Conservation (phyloP, 2,329 filamentous ascomycete species). For the Parastagonospora avenae region DNA sequence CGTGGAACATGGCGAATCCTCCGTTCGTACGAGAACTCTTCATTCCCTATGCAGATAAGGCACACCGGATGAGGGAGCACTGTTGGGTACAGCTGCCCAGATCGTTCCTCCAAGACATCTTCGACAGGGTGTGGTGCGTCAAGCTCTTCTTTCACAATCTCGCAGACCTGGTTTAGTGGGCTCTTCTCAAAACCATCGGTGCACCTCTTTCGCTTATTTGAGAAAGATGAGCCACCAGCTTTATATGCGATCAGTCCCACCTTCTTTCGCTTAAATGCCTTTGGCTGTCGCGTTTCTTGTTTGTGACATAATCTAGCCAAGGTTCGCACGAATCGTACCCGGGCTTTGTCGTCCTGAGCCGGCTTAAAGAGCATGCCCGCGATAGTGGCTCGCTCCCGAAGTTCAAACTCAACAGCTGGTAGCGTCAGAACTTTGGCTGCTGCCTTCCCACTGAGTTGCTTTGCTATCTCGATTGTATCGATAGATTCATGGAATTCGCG, state of each 20-base stretch:
- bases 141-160: constrained; percentile 7
- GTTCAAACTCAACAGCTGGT: constrained; percentile 15
- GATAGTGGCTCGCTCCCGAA: constrained; percentile 18
- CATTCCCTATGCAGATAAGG: too few species aligned
- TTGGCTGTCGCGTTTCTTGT: constrained; percentile 17
- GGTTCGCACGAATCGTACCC: constrained; percentile 15
- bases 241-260: too few species aligned
- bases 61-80: too few species aligned
- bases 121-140: not conserved
- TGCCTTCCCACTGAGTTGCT: constrained; percentile 17
- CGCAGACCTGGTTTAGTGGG: too few species aligned
- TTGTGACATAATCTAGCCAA: constrained; percentile 14
- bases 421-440: constrained; percentile 17
- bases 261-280: too few species aligned
- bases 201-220: constrained; percentile 8
- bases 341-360: constrained; percentile 13
- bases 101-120: too few species aligned
- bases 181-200: not conserved
- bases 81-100: too few species aligned
- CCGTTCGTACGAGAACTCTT: too few species aligned
- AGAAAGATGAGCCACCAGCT: too few species aligned
- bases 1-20: constrained; percentile 9
- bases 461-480: constrained; percentile 22
- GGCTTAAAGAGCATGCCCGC: constrained; percentile 24
- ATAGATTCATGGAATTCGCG: constrained; percentile 19